Conservation (phyloP, 306 rosid genomes). For the Medicago truncatula region DNA sequence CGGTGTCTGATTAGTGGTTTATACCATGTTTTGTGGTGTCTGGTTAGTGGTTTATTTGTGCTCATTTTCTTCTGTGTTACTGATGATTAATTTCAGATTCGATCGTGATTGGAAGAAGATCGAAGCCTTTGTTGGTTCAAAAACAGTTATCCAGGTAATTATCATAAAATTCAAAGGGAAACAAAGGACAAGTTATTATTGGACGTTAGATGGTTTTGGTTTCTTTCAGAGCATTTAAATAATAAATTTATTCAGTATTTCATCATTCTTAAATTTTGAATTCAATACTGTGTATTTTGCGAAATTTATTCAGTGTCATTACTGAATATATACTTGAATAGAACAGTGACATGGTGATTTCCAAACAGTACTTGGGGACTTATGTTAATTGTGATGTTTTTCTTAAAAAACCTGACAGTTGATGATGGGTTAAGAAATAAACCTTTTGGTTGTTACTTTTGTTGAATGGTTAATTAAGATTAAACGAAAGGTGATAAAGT, state of each 20-base stretch:
- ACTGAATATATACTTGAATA: slow-evolving; percentile 27
- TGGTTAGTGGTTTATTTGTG: background rate
- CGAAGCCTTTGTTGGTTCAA: slow-evolving; percentile 94
- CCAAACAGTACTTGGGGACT: slow-evolving; percentile 4
- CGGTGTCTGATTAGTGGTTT: background rate
- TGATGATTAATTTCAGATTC: slow-evolving; percentile 58
- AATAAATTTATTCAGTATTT: slow-evolving; percentile 15
- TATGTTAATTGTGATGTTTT: slow-evolving; percentile 18
- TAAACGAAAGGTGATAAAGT: background rate
- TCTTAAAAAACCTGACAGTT: background rate
- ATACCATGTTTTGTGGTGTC: background rate
- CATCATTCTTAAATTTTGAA: slow-evolving; percentile 27
- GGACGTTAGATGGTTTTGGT: slow-evolving; percentile 12
- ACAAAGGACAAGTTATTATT: slow-evolving; percentile 6
- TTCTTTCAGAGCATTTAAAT: slow-evolving; percentile 12
- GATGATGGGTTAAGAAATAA: background rate
- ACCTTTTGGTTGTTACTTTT: slow-evolving; percentile 12
- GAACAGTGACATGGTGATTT: slow-evolving; percentile 12
- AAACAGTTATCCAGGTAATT: slow-evolving; percentile 97
- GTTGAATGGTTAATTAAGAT: background rate
- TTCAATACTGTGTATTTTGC: slow-evolving; percentile 6
- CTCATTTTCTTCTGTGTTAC: slow-evolving; percentile 31
- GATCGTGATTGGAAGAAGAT: slow-evolving; percentile 99
- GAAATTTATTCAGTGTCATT: slow-evolving; percentile 27
- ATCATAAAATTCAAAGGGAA: slow-evolving; percentile 18